A percentile compares a stretch with the other conserved stretches of the same genome.
Evolutionary conservation across 768 basidiomycete genomes (phyloP).

Genomic region (Macrolepiota fuliginosa): DNA sequence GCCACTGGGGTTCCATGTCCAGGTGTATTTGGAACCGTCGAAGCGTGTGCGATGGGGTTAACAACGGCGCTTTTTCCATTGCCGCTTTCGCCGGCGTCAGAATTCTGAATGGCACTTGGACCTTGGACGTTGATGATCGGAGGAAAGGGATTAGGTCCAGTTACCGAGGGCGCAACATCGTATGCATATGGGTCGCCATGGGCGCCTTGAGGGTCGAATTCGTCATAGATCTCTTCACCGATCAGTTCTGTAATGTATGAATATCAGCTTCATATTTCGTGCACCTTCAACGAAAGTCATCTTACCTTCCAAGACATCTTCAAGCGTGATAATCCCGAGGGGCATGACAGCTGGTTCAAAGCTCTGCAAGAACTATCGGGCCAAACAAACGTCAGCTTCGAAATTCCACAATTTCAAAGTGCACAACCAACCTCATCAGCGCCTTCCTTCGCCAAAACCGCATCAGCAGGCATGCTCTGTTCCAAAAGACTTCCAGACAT

Average conservation of each 20-base stretch:
- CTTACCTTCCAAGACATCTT: conserved; percentile 55
- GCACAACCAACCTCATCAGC: conserved; percentile 62
- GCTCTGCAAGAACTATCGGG: conserved; percentile 69
- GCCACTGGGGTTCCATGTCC: neutral
- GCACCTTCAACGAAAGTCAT: neutral
- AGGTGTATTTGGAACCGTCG: neutral
- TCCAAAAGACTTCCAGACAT: conserved; percentile 53
- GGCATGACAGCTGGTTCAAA: conserved; percentile 83
- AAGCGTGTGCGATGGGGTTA: neutral
- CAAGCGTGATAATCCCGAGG: conserved; percentile 88
- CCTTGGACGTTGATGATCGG: neutral
- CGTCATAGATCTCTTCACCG: conserved; percentile 91
- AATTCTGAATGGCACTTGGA: neutral
- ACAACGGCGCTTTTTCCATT: neutral
- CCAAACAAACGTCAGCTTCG: neutral
- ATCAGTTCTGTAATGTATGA: conserved; percentile 63
- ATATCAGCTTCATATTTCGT: neutral
- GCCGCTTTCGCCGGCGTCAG: neutral
- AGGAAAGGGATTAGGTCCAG: neutral
- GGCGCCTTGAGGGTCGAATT: conserved; percentile 81
- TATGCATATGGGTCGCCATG: conserved; percentile 42
- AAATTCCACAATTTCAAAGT: neutral
- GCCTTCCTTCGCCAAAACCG: conserved; percentile 70
- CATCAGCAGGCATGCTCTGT: conserved; percentile 88
- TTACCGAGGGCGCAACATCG: conserved; percentile 22